Conservation (phyloP, 495 filamentous ascomycete species). For the Physcia stellaris region DNA sequence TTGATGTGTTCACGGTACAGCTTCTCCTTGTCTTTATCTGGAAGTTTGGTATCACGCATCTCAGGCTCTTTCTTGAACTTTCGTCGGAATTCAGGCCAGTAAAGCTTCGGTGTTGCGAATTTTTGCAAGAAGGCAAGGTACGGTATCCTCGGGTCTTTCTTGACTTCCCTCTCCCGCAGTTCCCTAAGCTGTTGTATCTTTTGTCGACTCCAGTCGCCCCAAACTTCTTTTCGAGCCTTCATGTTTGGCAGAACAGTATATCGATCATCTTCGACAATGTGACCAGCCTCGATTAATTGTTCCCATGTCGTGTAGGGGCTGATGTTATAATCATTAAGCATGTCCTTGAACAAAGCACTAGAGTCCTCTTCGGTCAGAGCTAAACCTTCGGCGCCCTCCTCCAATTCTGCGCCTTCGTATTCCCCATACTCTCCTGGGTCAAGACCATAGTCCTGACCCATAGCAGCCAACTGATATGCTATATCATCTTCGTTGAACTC, state of each 20-base stretch:
- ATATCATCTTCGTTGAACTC: constrained; percentile 96
- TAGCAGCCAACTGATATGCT: constrained; percentile 74
- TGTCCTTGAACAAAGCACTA: constrained; percentile 64
- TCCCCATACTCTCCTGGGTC: constrained; percentile 60
- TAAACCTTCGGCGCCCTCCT: constrained; percentile 56
- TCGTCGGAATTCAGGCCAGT: constrained; percentile 91
- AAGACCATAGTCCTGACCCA: constrained; percentile 66
- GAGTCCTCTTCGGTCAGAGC: constrained; percentile 55
- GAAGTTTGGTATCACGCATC: constrained; percentile 63
- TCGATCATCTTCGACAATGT: constrained; percentile 69
- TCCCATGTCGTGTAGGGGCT: constrained; percentile 93
- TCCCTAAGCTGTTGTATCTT: constrained; percentile 58
- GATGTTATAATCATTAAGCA: constrained; percentile 68
- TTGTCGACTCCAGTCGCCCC: constrained; percentile 64
- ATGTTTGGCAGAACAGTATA: constrained; percentile 74
- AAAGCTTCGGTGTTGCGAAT: constrained; percentile 74
- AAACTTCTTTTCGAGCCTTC: constrained; percentile 67
- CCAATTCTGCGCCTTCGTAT: constrained; percentile 47
- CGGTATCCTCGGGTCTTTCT: constrained; percentile 71
- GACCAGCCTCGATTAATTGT: constrained; percentile 65
- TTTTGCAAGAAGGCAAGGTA: constrained; percentile 74
- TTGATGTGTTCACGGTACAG: constrained; percentile 79
- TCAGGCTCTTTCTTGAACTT: constrained; percentile 71
- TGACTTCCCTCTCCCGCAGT: constrained; percentile 60
- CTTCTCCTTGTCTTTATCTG: constrained; percentile 84